Evolutionary conservation across 257 asterid species (phyloP), one percentile per base, ranked within the genome.

Genomic region (Scutellaria galericulata): DNA sequence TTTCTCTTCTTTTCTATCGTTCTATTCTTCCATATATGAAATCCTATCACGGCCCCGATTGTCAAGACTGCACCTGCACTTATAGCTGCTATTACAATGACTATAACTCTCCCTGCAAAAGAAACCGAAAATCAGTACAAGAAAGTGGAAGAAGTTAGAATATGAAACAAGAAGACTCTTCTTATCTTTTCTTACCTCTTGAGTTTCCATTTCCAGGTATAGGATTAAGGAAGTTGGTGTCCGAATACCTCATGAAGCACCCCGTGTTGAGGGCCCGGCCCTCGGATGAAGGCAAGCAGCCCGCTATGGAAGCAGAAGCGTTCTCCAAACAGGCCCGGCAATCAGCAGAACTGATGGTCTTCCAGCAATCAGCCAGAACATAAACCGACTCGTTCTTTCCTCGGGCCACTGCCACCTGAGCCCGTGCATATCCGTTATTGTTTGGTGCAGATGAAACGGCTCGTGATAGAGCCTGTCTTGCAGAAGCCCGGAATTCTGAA

Each of bases 331-430:
- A 90, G 6, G 87, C 86, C 47, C 79, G 68, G 20, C 96, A 90
- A 51, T 82, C 72, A 2, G 47, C 73, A 5, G 76, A 72, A 10
- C 62, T 77, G 55, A 90, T 68, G 0, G 91, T 64, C 84, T 69
- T 83, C 96, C 96, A 90, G 64, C 96, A 90, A 67, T 86, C 46
- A 0, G 93, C 91, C 63, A 88, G 78, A 39, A 85, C 91, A 48
- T 88, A 83, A 59, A 75, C 93, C 4, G 85, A 75, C 22, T 51
- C 77, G 37, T 78, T 76, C 11, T 59, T n/a, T 9, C 71, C 39
- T 52, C 84, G 72, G 0, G 83, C 45, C 9, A 73, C 78, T 5
- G 70, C 79, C 75, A 76, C 72, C 66, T 75, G 70, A 6, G 64
- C 87, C 50, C 82, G 79, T 6, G 82, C 89, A 39, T 71, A 88